A percentile compares a stretch with the other conserved stretches of the same genome.
Conservation (phyloP, 768 basidiomycete species). For the Podaxis sp. region DNA sequence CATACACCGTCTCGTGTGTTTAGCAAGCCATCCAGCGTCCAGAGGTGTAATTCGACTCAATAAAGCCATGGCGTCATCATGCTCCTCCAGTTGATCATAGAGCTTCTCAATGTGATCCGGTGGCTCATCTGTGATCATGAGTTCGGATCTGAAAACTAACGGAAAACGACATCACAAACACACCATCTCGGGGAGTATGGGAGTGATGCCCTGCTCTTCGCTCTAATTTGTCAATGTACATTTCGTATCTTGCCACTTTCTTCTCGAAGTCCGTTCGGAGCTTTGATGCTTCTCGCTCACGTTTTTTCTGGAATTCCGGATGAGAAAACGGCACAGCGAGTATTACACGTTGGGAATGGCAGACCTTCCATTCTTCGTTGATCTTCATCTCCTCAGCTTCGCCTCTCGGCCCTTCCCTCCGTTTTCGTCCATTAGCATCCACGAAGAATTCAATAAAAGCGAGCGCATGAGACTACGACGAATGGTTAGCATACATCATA, state of each 20-base stretch:
- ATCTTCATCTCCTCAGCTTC: conserved; percentile 64
- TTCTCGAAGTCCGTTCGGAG: conserved; percentile 58
- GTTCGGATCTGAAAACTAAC: conserved; percentile 1
- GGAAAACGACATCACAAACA: conserved; percentile 12
- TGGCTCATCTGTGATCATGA: conserved; percentile 30
- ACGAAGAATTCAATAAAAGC: conserved; percentile 74
- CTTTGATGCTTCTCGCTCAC: conserved; percentile 56
- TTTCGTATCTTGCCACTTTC: conserved; percentile 48
- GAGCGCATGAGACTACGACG: conserved; percentile 59
- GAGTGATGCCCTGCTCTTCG: conserved; percentile 50
- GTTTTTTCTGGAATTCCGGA: conserved; percentile 42
- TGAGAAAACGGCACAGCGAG: background rate
- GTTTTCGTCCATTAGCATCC: conserved; percentile 45
- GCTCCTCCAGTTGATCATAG: conserved; percentile 66
- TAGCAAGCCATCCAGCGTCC: conserved; percentile 66
- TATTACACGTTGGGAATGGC: conserved; percentile 16
- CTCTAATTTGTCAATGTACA: conserved; percentile 67
- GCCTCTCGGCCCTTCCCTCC: conserved; percentile 60
- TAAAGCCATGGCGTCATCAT: conserved; percentile 39
- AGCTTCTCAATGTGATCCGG: conserved; percentile 52
- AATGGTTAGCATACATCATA: background rate
- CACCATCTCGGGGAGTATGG: conserved; percentile 39
- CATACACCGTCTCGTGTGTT: conserved; percentile 46
- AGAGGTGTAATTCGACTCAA: conserved; percentile 37
- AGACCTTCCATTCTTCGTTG: conserved; percentile 71